Percentiles rank a stretch among this genome's conserved stretches.
Evolutionary conservation across 2,329 filamentous ascomycete genomes (phyloP).

Genomic region (Talaromyces rugulosus): DNA sequence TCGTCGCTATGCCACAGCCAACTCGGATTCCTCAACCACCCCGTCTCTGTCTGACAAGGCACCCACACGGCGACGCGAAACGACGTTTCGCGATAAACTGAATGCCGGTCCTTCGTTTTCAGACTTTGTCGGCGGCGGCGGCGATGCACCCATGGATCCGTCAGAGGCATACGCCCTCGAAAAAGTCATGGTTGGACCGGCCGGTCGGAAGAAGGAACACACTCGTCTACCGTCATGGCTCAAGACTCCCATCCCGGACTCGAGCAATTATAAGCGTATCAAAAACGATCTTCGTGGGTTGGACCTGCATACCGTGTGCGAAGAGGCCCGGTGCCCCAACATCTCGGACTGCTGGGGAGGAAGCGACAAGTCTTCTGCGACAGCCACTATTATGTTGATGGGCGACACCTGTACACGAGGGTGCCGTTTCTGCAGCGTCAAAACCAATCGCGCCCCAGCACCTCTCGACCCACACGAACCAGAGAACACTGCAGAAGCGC

Average conservation of each 20-base stretch:
- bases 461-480: conserved; percentile 94
- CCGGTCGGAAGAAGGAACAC: conserved; percentile 61
- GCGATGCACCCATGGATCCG: conserved; percentile 39
- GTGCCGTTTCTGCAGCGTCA: conserved; percentile 95
- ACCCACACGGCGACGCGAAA: conserved; percentile 53
- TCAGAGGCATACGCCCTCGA: conserved; percentile 57
- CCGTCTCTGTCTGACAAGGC: conserved; percentile 52
- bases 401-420: conserved; percentile 96
- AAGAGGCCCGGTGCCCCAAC: conserved; percentile 95
- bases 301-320: conserved; percentile 90
- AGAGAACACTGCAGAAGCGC: conserved; percentile 90
- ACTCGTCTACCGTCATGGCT: conserved; percentile 86
- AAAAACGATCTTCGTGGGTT: conserved; percentile 88
- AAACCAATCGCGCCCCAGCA: conserved; percentile 71
- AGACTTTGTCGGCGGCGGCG: conserved; percentile 56
- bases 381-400: conserved; percentile 99
- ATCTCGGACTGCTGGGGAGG: conserved; percentile 98
- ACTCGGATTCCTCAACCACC: conserved; percentile 29
- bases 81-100: conserved; percentile 58
- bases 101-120: conserved; percentile 62
- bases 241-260: conserved; percentile 87
- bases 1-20: conserved; percentile 38
- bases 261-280: conserved; percentile 87
- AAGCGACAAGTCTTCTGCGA: conserved; percentile 79
- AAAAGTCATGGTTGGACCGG: conserved; percentile 58